phyloP scores from a whole-genome alignment of 495 filamentous ascomycete genomes.

The Pyronema omphalodes region DNA sequence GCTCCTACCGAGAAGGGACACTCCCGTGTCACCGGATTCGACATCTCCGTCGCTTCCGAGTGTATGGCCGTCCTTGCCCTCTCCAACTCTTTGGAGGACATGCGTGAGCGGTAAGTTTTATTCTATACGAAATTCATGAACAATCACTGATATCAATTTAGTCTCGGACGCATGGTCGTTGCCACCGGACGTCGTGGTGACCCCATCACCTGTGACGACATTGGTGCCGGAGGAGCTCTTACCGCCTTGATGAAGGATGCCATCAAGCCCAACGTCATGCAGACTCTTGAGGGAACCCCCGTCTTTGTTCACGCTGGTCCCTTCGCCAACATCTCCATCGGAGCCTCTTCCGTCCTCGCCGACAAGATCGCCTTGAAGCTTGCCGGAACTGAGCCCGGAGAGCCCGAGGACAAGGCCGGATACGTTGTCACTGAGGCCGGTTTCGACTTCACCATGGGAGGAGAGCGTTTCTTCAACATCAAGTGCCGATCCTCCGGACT shows the following conservation, averaged over 20 bases:
- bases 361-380: conserved; percentile 93
- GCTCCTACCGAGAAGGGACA: conserved; percentile 80
- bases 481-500: conserved; percentile 93
- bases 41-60: conserved; percentile 93
- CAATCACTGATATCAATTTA: conserved; percentile 3
- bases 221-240: conserved; percentile 80
- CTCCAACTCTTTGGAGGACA: conserved; percentile 68
- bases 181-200: conserved; percentile 70
- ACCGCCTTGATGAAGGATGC: conserved; percentile 94
- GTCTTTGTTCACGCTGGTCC: conserved; percentile 95
- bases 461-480: conserved; percentile 99
- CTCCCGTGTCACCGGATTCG: conserved; percentile 72
- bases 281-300: conserved; percentile 89
- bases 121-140: not conserved
- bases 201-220: conserved; percentile 87
- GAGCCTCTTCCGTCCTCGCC: conserved; percentile 81
- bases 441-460: conserved; percentile 99
- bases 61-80: conserved; percentile 96
- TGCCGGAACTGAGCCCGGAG: conserved; percentile 85
- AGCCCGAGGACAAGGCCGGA: conserved; percentile 67
- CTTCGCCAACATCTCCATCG: conserved; percentile 96
- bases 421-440: conserved; percentile 97
- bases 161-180: conserved; percentile 86
- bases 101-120: conserved; percentile 52
- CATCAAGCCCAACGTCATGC: conserved; percentile 97